A percentile compares a stretch with the other conserved stretches of the same genome.
These are phyloP conservation scores for Pulveroboletus sp. DNA, from an alignment of 768 basidiomycete species.

Conservation along the genomic window DNA sequence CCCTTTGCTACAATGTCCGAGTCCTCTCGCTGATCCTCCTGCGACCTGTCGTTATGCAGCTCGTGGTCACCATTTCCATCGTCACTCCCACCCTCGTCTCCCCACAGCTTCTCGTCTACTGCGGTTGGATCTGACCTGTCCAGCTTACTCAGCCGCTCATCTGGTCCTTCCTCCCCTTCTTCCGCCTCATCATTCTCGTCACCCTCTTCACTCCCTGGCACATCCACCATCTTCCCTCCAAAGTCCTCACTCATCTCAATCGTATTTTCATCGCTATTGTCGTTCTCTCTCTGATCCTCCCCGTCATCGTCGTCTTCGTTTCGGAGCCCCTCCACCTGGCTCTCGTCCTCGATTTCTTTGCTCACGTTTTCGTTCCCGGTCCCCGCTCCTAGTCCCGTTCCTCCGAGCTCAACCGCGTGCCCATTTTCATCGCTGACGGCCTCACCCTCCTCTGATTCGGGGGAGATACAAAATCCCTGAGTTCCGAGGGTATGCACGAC, in stretches of 20 bases:
- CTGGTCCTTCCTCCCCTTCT: slow-evolving; percentile 52
- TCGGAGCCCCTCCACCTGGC: slow-evolving; percentile 90
- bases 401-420: slow-evolving; percentile 49
- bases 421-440: slow-evolving; percentile 42
- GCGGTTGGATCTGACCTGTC: slow-evolving; percentile 79
- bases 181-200: slow-evolving; percentile 46
- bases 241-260: slow-evolving; percentile 92
- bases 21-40: slow-evolving; percentile 37
- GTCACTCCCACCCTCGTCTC: slow-evolving; percentile 65
- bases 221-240: slow-evolving; percentile 80
- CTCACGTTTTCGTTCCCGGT: slow-evolving; percentile 82
- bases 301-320: slow-evolving; percentile 49
- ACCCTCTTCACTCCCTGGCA: slow-evolving; percentile 50
- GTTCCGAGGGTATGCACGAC: slow-evolving; percentile 68
- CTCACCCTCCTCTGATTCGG: slow-evolving; percentile 58
- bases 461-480: slow-evolving; percentile 91
- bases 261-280: slow-evolving; percentile 62
- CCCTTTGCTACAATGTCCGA: slow-evolving; percentile 84
- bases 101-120: slow-evolving; percentile 97
- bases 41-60: slow-evolving; percentile 56
- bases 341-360: slow-evolving; percentile 93
- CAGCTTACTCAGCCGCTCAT: slow-evolving; percentile 80
- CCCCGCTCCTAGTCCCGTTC: slow-evolving; percentile 87
- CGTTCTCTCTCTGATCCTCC: slow-evolving; percentile 33
- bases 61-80: slow-evolving; percentile 48